Conservation (phyloP, 306 rosid species). For the Oemleria cerasiformis region DNA sequence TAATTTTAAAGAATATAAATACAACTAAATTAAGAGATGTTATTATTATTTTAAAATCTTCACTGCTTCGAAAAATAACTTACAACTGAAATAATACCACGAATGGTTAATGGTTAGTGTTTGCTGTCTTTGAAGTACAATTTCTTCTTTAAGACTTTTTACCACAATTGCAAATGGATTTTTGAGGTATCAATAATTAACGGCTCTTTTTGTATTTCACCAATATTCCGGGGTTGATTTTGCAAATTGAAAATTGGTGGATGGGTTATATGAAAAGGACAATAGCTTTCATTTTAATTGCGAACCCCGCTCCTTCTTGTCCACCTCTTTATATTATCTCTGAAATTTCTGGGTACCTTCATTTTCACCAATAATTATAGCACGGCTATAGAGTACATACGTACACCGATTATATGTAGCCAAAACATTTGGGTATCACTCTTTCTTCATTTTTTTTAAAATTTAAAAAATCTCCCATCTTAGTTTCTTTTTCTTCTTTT, state of each 20-base stretch:
- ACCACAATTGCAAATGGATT: too few relatives aligned
- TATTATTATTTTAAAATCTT: too few relatives aligned
- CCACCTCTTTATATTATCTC: background rate
- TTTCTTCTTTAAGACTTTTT: too few relatives aligned
- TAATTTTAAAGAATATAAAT: too few relatives aligned
- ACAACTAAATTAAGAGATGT: too few relatives aligned
- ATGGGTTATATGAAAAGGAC: background rate
- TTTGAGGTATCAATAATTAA: too few relatives aligned
- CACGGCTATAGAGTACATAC: background rate
- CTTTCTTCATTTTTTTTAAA: too few relatives aligned
- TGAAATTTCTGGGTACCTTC: constrained; percentile 35
- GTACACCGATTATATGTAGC: background rate
- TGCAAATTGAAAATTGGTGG: background rate
- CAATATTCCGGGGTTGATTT: background rate
- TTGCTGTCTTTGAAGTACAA: too few relatives aligned
- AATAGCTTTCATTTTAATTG: background rate
- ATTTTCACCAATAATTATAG: background rate
- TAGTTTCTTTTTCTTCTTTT: background rate
- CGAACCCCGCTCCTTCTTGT: constrained; percentile 1
- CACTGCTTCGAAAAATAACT: too few relatives aligned
- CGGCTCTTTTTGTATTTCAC: background rate
- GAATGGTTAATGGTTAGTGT: too few relatives aligned
- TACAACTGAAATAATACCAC: too few relatives aligned
- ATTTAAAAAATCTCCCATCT: background rate
- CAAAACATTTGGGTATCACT: background rate